A percentile compares a stretch with the other conserved stretches of the same genome.
phyloP scores from a whole-genome alignment of 1,284 basidiomycete species.

The Fomitiporia mediterranea region DNA sequence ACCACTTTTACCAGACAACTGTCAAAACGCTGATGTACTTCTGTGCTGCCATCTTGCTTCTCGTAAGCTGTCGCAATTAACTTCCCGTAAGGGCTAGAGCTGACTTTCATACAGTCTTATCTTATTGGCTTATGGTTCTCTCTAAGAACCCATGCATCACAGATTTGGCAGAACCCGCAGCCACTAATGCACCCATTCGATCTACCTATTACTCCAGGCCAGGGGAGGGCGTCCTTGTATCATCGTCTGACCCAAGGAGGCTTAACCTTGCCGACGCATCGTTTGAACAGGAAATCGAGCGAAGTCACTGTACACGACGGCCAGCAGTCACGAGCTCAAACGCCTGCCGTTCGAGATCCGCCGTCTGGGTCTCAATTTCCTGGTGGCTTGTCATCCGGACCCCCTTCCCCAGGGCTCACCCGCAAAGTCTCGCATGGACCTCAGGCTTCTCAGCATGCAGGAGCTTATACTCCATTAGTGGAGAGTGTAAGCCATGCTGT shows the following conservation, averaged over 20 bases:
- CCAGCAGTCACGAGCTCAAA: conserved; percentile 35
- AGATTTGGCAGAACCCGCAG: conserved; percentile 99
- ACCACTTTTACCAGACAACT: conserved; percentile 95
- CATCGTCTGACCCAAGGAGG: conserved; percentile 52
- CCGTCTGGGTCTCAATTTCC: background rate
- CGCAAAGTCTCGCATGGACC: conserved; percentile 58
- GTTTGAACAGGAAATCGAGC: conserved; percentile 18
- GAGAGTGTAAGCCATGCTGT: conserved; percentile 75
- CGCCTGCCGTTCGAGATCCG: conserved; percentile 36
- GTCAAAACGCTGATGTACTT: conserved; percentile 94
- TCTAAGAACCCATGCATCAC: conserved; percentile 93
- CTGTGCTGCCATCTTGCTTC: conserved; percentile 84
- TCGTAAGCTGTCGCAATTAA: conserved; percentile 53
- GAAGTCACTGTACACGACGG: conserved; percentile 13
- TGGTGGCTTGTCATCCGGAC: conserved; percentile 15
- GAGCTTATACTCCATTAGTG: conserved; percentile 59
- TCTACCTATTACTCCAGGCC: conserved; percentile 38
- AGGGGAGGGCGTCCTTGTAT: conserved; percentile 69
- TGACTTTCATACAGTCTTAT: conserved; percentile 67
- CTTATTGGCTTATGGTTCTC: conserved; percentile 98
- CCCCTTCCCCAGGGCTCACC: conserved; percentile 36
- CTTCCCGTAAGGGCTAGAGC: background rate
- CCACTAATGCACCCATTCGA: conserved; percentile 73
- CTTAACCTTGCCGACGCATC: conserved; percentile 16
- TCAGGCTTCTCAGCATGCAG: conserved; percentile 27